Evolutionary conservation across 805 yeast species (phyloP).

Genomic region (Spathaspora boniae): DNA sequence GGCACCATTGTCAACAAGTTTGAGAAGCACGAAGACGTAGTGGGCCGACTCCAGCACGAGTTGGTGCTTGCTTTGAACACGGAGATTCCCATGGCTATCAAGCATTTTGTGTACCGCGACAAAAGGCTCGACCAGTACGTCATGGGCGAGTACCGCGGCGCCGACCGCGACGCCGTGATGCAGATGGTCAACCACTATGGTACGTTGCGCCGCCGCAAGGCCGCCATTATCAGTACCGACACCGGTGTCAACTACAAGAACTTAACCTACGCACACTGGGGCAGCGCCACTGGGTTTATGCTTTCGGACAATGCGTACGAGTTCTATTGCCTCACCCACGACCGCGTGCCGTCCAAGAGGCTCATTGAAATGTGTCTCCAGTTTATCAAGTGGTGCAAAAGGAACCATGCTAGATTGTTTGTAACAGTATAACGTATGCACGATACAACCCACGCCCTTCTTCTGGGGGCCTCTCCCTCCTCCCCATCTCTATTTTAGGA

Average conservation of each 20-base stretch:
- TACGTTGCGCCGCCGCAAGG: constrained; percentile 1
- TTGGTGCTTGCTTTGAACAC: constrained; percentile 21
- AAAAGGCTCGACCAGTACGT: constrained; percentile 64
- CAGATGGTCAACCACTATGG: constrained; percentile 36
- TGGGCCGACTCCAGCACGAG: constrained; percentile 8
- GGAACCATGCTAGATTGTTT: constrained; percentile 66
- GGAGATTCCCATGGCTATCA: constrained; percentile 38
- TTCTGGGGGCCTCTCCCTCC: too few species aligned
- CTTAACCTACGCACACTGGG: constrained; percentile 46
- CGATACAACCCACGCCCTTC: too few species aligned
- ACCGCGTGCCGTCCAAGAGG: constrained; percentile 50
- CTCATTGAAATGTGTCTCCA: constrained; percentile 59
- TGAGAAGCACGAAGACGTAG: constrained; percentile 22
- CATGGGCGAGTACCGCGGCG: constrained; percentile 34
- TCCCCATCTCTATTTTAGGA: constrained; percentile 25
- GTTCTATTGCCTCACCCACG: constrained; percentile 38
- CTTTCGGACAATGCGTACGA: constrained; percentile 31
- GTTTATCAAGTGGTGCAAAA: constrained; percentile 73
- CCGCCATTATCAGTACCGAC: constrained; percentile 6
- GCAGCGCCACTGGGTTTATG: constrained; percentile 32
- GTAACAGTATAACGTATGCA: constrained; percentile 14
- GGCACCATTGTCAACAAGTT: constrained; percentile 42
- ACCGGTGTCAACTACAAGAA: constrained; percentile 26
- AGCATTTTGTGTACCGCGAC: constrained; percentile 80
- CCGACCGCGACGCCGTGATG: constrained; percentile 1